Conservation (phyloP, 1,139 yeast genomes). For the Blastobotrys malaysiensis region DNA sequence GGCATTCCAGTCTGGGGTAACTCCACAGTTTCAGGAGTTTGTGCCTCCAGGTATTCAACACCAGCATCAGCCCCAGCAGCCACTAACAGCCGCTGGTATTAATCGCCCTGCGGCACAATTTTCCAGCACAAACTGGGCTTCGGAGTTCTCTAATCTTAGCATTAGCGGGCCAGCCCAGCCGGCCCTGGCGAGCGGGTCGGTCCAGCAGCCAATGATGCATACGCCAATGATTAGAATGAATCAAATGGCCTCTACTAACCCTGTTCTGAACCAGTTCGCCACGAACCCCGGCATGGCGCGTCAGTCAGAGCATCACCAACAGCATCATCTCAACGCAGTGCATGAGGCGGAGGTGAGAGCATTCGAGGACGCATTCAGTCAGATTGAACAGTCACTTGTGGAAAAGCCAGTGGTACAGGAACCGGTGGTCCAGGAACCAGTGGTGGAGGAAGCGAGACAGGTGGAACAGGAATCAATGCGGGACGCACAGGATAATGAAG, state of each 20-base stretch:
- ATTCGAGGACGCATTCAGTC: constrained; percentile 28
- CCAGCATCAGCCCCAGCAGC: constrained; percentile 1
- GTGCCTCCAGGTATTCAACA: constrained; percentile 1
- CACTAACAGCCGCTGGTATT: neutral
- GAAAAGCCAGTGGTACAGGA: constrained; percentile 2
- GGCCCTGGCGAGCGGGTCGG: neutral
- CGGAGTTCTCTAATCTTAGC: constrained; percentile 16
- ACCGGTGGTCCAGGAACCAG: no score
- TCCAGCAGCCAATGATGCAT: neutral
- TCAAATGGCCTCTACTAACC: neutral
- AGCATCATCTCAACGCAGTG: constrained; percentile 17
- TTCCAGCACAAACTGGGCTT: constrained; percentile 11
- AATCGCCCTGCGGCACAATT: neutral
- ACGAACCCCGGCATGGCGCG: constrained; percentile 14
- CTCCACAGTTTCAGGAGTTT: neutral
- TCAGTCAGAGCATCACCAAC: constrained; percentile 25
- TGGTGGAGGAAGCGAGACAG: constrained; percentile 4
- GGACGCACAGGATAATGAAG: constrained; percentile 21
- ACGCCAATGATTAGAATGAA: neutral
- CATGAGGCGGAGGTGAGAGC: constrained; percentile 18
- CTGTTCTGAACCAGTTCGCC: constrained; percentile 13
- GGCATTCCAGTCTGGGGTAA: constrained; percentile 9
- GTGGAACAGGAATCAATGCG: constrained; percentile 5
- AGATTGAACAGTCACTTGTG: constrained; percentile 20
- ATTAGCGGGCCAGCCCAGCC: neutral